These are phyloP conservation scores for Acephala macrosclerotiorum DNA, from an alignment of 2,329 filamentous ascomycete genomes.

Conservation along the genomic window DNA sequence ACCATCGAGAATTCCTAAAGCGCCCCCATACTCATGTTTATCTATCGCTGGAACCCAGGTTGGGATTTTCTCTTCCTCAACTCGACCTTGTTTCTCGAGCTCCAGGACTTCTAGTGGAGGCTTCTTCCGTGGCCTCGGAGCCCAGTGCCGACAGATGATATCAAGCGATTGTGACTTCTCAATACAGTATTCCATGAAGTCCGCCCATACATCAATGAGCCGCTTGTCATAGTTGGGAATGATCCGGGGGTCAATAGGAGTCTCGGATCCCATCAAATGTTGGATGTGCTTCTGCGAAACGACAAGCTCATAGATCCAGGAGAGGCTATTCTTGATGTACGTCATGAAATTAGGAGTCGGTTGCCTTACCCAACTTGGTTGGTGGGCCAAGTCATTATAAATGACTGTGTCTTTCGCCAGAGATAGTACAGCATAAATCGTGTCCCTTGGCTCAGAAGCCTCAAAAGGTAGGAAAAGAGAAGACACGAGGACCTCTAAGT, in stretches of 20 bases:
- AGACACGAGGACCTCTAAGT: constrained; percentile 32
- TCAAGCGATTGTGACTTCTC: constrained; percentile 34
- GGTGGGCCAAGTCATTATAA: background rate
- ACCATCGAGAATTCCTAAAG: constrained; percentile 8
- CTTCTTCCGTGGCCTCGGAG: constrained; percentile 22
- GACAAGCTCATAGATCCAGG: no score
- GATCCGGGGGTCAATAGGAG: constrained; percentile 24
- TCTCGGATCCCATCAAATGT: no score
- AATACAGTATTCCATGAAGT: constrained; percentile 38
- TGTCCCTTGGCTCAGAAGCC: constrained; percentile 31
- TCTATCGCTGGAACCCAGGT: constrained; percentile 32
- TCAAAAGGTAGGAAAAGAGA: constrained; percentile 30
- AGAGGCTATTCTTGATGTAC: no score
- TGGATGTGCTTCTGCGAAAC: no score
- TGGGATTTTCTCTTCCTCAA: constrained; percentile 9
- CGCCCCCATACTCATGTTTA: constrained; percentile 27
- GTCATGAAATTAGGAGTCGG: background rate
- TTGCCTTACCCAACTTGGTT: background rate
- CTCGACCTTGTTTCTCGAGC: background rate
- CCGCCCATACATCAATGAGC: constrained; percentile 31
- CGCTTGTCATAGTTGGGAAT: constrained; percentile 32
- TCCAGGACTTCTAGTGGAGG: background rate
- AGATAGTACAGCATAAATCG: constrained; percentile 32
- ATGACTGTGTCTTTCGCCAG: constrained; percentile 30
- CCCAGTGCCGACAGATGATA: constrained; percentile 36